Conservation (phyloP, 306 rosid species). For the Mimosa pudica region DNA sequence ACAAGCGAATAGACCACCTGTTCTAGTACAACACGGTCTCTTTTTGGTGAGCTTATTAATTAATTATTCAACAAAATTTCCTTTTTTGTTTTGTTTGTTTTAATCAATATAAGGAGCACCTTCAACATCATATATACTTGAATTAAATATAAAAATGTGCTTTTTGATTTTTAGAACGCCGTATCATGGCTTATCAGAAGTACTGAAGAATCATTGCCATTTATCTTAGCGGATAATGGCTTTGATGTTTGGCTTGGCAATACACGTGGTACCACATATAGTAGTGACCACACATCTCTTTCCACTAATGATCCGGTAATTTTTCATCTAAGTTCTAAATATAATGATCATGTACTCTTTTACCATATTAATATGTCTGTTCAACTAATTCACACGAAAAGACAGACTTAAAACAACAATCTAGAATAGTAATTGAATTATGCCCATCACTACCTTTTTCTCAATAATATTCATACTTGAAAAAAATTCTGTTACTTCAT, state of each 20-base stretch:
- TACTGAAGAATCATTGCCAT: slow-evolving; percentile 63
- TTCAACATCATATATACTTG: no score
- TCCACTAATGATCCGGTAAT: slow-evolving; percentile 19
- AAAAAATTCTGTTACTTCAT: no score
- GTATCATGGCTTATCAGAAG: slow-evolving; percentile 56
- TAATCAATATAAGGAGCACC: no score
- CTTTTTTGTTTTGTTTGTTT: no score
- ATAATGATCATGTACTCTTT: background rate
- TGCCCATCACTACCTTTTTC: no score
- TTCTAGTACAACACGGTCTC: slow-evolving; percentile 64
- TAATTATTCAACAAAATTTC: no score
- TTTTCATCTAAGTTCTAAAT: background rate
- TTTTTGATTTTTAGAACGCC: slow-evolving; percentile 42
- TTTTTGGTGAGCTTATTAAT: slow-evolving; percentile 44
- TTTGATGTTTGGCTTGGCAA: slow-evolving; percentile 80
- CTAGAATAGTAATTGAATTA: no score
- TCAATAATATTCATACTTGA: no score
- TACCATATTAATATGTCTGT: no score
- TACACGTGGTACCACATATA: slow-evolving; percentile 76
- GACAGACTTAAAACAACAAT: no score
- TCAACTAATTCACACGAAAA: no score
- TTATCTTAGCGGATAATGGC: slow-evolving; percentile 70
- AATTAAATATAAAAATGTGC: background rate
- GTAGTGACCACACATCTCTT: slow-evolving; percentile 52
- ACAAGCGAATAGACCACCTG: slow-evolving; percentile 47